Evolutionary conservation across 2,329 filamentous ascomycete species (phyloP).

Genomic region (Paecilomyces variotii): DNA sequence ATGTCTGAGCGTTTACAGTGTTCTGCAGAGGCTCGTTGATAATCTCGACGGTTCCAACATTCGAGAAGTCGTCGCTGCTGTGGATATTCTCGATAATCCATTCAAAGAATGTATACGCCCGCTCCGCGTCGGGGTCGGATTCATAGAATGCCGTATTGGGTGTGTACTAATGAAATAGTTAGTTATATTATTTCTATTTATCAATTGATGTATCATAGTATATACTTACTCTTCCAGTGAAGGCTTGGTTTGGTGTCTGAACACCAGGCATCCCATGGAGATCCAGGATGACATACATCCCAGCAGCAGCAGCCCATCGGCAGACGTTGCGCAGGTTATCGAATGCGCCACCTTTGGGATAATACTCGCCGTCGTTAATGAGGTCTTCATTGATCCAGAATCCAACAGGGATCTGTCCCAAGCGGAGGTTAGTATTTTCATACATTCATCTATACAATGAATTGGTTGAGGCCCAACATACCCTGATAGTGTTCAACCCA

Average conservation of each 20-base stretch:
- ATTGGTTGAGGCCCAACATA: constrained; percentile 31
- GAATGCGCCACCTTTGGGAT: constrained; percentile 10
- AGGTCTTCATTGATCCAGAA: background rate
- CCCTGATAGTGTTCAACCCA: constrained; percentile 43
- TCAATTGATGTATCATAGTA: background rate
- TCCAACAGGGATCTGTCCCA: background rate
- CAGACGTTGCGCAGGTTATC: constrained; percentile 38
- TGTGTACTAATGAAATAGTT: background rate
- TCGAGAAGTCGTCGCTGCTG: constrained; percentile 36
- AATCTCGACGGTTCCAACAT: constrained; percentile 48
- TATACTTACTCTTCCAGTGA: constrained; percentile 31
- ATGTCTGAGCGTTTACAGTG: constrained; percentile 11
- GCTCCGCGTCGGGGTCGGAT: constrained; percentile 42
- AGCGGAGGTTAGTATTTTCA: background rate
- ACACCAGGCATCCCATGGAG: constrained; percentile 42
- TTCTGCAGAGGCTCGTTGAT: constrained; percentile 43
- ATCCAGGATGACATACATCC: constrained; percentile 43
- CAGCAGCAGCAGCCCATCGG: constrained; percentile 34
- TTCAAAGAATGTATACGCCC: constrained; percentile 42
- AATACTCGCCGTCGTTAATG: background rate
- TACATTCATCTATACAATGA: background rate
- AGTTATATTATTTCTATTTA: background rate
- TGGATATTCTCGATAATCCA: constrained; percentile 46
- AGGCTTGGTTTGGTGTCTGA: constrained; percentile 34
- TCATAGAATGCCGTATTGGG: background rate